Evolutionary conservation across 495 filamentous ascomycete genomes (phyloP), one percentile per base, ranked within the genome.

Genomic region (Podospora anserina): DNA sequence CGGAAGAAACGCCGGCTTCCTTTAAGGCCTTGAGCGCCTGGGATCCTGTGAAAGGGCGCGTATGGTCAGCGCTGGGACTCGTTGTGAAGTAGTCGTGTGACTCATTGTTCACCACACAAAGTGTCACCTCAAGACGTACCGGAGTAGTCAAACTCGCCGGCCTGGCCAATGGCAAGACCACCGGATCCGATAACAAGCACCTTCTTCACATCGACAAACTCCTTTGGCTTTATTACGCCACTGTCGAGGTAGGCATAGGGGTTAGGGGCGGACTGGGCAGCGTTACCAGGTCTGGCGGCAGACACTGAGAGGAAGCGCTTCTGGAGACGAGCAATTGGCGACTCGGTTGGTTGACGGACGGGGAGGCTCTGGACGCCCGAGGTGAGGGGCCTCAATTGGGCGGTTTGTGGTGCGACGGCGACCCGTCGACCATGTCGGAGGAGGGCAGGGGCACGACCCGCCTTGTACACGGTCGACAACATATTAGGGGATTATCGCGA

Each of bases 101-200:
- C 73, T 79, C 77, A 77, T 75, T n/a, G 27, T 66, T 72, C 67
- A 74, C 68, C 72, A 74, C 76, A 66, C 67, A 39, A 57, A 44
- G 6, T 62, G 30, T 55, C 18, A 16, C 16, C 49, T 20, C 68
- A 28, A 68, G 49, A 81, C 81, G 81, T 88, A 87, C 94, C 95
- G 70, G 96, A 98, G 80, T 99, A 99, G 79, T 99, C 95, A 76
- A 99, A 99, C 81, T 99, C 95, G 81, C 95, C 95, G 67, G 95
- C 95, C 81, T 99, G 95, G 68, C 95, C 95, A 84, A 99, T 99
- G 77, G 93, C 94, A 69, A 99, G 86, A 80, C 95, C 95, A 80
- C 95, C 95, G 80, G 89, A 92, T 54, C 95, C 95, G 76, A 99
- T 92, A 65, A 99, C 92, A 63, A 99, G 84, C n/a, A 98, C 95